phyloP scores from a whole-genome alignment of 768 basidiomycete species.

The Naganishia vishniacii region DNA sequence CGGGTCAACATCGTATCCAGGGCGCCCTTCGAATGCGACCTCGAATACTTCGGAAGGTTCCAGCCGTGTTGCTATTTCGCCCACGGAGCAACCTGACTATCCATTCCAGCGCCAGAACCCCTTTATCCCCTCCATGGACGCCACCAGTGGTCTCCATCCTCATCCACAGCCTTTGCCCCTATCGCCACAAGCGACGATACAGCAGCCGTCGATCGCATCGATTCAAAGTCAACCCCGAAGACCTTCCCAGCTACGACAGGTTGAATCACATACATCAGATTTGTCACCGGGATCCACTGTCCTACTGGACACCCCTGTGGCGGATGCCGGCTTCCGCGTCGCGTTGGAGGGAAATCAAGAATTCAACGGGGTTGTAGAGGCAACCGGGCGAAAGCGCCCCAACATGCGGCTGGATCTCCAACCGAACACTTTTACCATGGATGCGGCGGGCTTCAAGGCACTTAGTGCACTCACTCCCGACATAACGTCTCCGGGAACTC shows the following conservation, averaged over 20 bases:
- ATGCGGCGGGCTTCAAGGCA: constrained; percentile 4
- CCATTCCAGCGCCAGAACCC: constrained; percentile 23
- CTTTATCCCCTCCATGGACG: constrained; percentile 18
- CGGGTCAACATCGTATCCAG: neutral
- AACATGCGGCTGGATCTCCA: constrained; percentile 18
- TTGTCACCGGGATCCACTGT: neutral
- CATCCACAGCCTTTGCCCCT: neutral
- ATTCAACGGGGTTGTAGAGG: neutral
- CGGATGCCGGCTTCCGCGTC: constrained; percentile 31
- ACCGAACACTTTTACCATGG: constrained; percentile 13
- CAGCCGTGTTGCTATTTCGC: neutral
- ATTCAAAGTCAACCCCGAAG: constrained; percentile 43
- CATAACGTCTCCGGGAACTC: constrained; percentile 20
- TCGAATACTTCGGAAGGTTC: constrained; percentile 9
- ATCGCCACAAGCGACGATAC: constrained; percentile 30
- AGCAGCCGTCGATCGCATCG: constrained; percentile 33
- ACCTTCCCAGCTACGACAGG: constrained; percentile 46
- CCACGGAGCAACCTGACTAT: neutral
- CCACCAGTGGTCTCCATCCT: constrained; percentile 6
- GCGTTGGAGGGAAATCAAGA: constrained; percentile 2
- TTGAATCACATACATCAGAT: constrained; percentile 33
- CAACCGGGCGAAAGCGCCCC: neutral
- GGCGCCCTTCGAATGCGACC: constrained; percentile 1
- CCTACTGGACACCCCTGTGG: neutral
- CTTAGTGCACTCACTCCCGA: constrained; percentile 11